These are phyloP conservation scores for Solanum tarijense DNA, from an alignment of 257 asterid species.

Conservation along the genomic window DNA sequence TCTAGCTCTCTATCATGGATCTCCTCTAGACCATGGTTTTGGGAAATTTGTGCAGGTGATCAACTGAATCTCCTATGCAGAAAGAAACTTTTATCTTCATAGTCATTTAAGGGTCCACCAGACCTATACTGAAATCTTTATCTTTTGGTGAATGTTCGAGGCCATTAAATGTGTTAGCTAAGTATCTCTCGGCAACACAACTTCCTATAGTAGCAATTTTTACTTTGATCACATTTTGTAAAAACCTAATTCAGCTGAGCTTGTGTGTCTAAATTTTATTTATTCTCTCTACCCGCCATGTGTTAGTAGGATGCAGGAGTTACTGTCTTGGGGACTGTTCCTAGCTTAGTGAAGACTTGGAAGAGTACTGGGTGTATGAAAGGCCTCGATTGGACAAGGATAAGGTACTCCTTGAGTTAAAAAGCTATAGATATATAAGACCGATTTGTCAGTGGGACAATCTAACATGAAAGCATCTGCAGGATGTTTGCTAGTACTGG, in stretches of 20 bases:
- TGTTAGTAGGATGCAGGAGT: conserved; percentile 76
- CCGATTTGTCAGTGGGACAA: not conserved
- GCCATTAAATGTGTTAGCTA: not conserved
- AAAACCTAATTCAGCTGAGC: not conserved
- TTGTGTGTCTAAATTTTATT: not conserved
- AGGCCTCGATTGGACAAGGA: conserved; percentile 81
- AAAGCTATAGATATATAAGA: not conserved
- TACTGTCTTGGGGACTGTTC: conserved; percentile 81
- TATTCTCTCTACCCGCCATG: not conserved
- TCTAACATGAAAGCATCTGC: conserved; percentile 8
- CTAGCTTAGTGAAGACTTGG: conserved; percentile 94
- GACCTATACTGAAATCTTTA: not conserved
- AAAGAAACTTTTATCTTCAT: not conserved
- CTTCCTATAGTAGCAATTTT: not conserved
- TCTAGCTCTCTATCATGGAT: conserved; percentile 93
- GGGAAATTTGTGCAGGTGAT: conserved; percentile 86
- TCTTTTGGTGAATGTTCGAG: not conserved
- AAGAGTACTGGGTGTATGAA: conserved; percentile 74
- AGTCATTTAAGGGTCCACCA: not conserved
- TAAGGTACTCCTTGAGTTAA: conserved; percentile 35
- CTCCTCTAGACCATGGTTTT: conserved; percentile 72
- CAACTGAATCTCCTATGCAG: not conserved
- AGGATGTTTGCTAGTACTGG: conserved; percentile 76
- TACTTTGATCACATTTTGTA: not conserved
- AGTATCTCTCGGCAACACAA: not conserved